Conservation (phyloP, 306 rosid genomes). For the Medicago lupulina region DNA sequence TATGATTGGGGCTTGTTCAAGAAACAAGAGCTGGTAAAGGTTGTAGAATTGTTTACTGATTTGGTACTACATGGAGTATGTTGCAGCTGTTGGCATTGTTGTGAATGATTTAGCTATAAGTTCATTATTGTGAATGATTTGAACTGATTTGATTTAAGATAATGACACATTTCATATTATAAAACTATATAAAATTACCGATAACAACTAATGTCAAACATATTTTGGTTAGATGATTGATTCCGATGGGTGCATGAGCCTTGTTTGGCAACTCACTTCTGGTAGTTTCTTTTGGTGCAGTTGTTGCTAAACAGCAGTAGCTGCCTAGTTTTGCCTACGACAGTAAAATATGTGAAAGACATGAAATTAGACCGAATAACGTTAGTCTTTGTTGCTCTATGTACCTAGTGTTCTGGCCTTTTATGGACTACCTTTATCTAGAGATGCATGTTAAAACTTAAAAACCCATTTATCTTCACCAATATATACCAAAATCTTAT, state of each 20-base stretch:
- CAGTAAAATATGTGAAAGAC: conserved; percentile 70
- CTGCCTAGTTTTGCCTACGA: conserved; percentile 67
- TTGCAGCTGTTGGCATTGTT: no score
- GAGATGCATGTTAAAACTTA: conserved; percentile 14
- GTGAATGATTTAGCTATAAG: no score
- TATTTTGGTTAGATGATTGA: background rate
- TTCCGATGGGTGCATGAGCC: conserved; percentile 11
- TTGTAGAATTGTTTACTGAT: no score
- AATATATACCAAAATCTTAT: conserved; percentile 10
- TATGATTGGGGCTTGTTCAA: no score
- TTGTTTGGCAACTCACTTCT: conserved; percentile 39
- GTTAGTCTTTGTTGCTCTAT: conserved; percentile 53
- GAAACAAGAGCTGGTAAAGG: no score
- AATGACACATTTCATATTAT: no score
- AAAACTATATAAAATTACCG: no score
- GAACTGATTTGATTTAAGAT: no score
- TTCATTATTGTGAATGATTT: no score
- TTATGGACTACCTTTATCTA: background rate
- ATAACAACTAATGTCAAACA: no score
- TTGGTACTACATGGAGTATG: no score
- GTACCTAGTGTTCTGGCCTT: conserved; percentile 8
- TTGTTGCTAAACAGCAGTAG: conserved; percentile 80
- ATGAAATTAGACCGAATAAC: conserved; percentile 73
- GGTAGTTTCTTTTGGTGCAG: conserved; percentile 49
- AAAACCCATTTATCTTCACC: no score